phyloP scores from a whole-genome alignment of 257 asterid genomes.

The Capsicum baccatum region DNA sequence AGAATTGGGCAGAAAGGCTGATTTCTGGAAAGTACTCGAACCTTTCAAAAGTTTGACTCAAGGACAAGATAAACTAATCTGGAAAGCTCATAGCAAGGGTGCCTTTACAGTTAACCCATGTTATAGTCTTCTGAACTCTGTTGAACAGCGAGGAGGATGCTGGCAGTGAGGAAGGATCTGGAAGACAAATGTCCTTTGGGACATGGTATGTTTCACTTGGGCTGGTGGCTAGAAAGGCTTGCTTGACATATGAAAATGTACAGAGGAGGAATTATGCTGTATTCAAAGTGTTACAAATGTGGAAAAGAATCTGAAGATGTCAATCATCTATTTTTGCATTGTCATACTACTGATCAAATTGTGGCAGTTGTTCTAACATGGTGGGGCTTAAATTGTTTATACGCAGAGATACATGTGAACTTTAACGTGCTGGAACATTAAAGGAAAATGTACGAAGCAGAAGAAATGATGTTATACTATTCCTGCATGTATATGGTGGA shows the following conservation, averaged over 20 bases:
- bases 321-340: background rate
- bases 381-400: background rate
- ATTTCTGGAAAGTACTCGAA: background rate
- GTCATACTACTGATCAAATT: background rate
- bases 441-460: background rate
- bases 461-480: background rate
- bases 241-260: background rate
- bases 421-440: background rate
- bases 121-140: background rate
- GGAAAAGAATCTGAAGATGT: background rate
- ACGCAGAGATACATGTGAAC: background rate
- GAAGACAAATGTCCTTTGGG: background rate
- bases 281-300: background rate
- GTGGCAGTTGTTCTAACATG: conserved; percentile 9
- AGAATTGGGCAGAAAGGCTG: background rate
- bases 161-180: background rate
- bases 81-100: background rate
- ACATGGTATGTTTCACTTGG: conserved; percentile 12
- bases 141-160: background rate
- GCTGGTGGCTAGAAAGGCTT: conserved; percentile 11
- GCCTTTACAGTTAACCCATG: background rate
- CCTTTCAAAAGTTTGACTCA: background rate
- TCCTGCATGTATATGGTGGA: background rate
- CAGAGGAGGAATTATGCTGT: conserved; percentile 4
- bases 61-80: background rate